Base-by-base conservation (phyloP, 257 asterid genomes). In the Solanum lycopersicoides region DNA sequence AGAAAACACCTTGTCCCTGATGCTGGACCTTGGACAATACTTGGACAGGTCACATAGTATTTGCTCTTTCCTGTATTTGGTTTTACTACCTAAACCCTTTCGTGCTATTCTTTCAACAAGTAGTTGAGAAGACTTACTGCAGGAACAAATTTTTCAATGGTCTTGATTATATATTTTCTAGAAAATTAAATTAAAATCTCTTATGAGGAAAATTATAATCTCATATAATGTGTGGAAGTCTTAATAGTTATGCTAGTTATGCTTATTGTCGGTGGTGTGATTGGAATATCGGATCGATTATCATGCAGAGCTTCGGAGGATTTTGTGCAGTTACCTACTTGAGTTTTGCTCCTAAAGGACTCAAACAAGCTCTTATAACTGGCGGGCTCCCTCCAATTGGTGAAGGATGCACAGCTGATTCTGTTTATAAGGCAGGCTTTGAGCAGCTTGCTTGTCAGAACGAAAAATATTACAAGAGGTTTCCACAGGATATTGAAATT, bases 291-390 rank as follows among this genome's bases (percentile, higher is more conserved):
- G 85, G 85, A 20, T 80, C 10, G 11, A 80, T 80, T 1, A 50
- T 90, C 44, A 44, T 91, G 94, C 98, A 97, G 99, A 97, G 99
- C 91, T 97, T 91, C 86, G 99, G 99, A 79, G 99, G 99, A 42
- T 97, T 97, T 92, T 95, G 98, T 91, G 98, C 98, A 4, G 95
- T 95, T 85, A 95, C 99, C 41, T 97, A 97, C 95, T 89, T 97
- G 92, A 95, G 98, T 91, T 97, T 95, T 86, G 99, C 99, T 90
- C 98, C 99, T 16, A 89, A 95, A 90, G 99, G 99, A 89, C 92
- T 97, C 88, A 95, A 90, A 87, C 98, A 97, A 85, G 99, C 92
- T 87, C 99, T 97, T 89, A 85, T 97, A 89, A 97, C 99, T 39
- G 99, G 99, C 86, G 99, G 99, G 50, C 90, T 95, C 79, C 99